These are phyloP conservation scores for Pycnococcus provasolii DNA, from an alignment of 139 green algal genomes.

Conservation along the genomic window DNA sequence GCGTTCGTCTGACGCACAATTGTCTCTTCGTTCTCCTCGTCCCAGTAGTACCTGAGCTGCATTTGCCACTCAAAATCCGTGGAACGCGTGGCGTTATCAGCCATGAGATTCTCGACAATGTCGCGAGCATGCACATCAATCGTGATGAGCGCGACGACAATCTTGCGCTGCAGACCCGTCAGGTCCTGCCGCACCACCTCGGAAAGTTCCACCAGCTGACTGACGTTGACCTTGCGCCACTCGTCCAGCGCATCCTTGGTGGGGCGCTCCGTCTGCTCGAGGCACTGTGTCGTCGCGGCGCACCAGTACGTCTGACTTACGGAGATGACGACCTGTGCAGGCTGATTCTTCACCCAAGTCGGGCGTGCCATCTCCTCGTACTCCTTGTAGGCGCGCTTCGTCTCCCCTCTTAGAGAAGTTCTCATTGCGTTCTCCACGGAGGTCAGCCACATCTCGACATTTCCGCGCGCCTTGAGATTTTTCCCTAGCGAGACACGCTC, in stretches of 20 bases:
- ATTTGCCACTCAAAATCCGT: constrained; percentile 79
- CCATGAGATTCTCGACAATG: constrained; percentile 53
- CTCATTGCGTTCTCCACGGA: constrained; percentile 63
- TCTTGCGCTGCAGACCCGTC: constrained; percentile 45
- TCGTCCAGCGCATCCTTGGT: constrained; percentile 22
- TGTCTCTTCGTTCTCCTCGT: constrained; percentile 30
- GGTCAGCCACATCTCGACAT: constrained; percentile 71
- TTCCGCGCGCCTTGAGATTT: constrained; percentile 65
- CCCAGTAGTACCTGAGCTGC: constrained; percentile 65
- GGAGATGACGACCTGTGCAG: constrained; percentile 69
- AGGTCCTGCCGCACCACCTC: constrained; percentile 33
- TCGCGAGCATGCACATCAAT: constrained; percentile 75
- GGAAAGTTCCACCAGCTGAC: constrained; percentile 45
- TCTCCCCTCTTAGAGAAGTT: constrained; percentile 41
- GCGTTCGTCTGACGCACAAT: constrained; percentile 60
- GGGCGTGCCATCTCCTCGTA: constrained; percentile 48
- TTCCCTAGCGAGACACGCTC: constrained; percentile 66
- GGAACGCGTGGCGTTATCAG: constrained; percentile 32
- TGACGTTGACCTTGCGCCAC: constrained; percentile 45
- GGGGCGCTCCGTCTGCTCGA: constrained; percentile 25
- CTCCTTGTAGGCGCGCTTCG: constrained; percentile 41
- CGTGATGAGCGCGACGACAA: constrained; percentile 66
- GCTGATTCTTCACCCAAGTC: constrained; percentile 65
- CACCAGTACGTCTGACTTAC: constrained; percentile 71
- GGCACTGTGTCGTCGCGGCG: constrained; percentile 43